phyloP scores from a whole-genome alignment of 1,284 basidiomycete genomes.

The Cutaneotrichosporon sp. region DNA sequence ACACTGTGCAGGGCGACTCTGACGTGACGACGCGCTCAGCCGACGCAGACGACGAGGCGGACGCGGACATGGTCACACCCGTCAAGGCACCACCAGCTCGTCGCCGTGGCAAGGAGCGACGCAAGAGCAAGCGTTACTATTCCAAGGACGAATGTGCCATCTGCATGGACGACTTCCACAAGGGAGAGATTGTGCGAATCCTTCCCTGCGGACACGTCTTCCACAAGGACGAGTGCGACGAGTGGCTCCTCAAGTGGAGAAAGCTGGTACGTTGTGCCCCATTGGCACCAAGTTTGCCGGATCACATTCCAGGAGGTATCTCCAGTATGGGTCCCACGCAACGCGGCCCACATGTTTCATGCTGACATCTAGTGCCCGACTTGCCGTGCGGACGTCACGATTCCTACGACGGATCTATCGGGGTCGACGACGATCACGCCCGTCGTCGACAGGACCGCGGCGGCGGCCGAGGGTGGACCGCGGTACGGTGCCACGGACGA shows the following conservation, averaged over 20 bases:
- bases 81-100: not conserved
- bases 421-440: slow-evolving; percentile 25
- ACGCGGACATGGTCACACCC: not conserved
- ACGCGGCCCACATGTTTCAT: not conserved
- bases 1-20: not conserved
- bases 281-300: not conserved
- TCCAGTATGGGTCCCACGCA: not conserved
- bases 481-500: slow-evolving; percentile 15
- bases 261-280: slow-evolving; percentile 65
- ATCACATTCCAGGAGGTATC: not conserved
- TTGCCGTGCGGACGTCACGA: slow-evolving; percentile 82
- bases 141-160: slow-evolving; percentile 74
- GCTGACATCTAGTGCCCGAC: slow-evolving; percentile 67
- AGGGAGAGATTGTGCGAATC: slow-evolving; percentile 81
- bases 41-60: slow-evolving; percentile 15
- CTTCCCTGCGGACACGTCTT: slow-evolving; percentile 83
- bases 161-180: slow-evolving; percentile 77
- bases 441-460: slow-evolving; percentile 17
- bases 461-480: not conserved
- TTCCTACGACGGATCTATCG: slow-evolving; percentile 53
- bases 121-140: slow-evolving; percentile 42
- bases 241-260: slow-evolving; percentile 84
- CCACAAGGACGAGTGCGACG: slow-evolving; percentile 71
- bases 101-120: slow-evolving; percentile 22
- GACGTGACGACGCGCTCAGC: slow-evolving; percentile 7